Evolutionary conservation across 2,329 filamentous ascomycete genomes (phyloP).

Genomic region (Myriosclerotinia curreyana): DNA sequence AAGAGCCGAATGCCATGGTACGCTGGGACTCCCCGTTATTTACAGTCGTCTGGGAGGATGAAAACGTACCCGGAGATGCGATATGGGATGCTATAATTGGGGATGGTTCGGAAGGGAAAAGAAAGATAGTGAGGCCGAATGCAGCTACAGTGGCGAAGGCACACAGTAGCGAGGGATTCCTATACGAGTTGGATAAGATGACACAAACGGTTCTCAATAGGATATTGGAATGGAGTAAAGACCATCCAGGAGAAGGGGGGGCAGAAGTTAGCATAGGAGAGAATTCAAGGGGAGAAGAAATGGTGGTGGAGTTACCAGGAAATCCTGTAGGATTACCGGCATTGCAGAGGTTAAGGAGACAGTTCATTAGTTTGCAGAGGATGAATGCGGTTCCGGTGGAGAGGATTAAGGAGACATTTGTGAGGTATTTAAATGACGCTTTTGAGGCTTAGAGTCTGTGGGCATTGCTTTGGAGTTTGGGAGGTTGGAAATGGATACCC

Average conservation of each 20-base stretch:
- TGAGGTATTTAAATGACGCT: conserved; percentile 63
- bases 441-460: conserved; percentile 46
- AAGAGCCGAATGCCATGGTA: conserved; percentile 82
- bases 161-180: conserved; percentile 63
- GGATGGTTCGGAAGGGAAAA: conserved; percentile 54
- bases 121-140: conserved; percentile 68
- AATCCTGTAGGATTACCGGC: conserved; percentile 68
- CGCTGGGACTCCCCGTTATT: conserved; percentile 84
- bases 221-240: conserved; percentile 65
- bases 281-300: conserved; percentile 43
- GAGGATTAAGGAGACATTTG: conserved; percentile 61
- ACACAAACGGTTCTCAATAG: conserved; percentile 73
- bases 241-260: conserved; percentile 59
- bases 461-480: conserved; percentile 19
- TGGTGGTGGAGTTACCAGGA: conserved; percentile 62
- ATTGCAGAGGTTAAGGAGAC: conserved; percentile 71
- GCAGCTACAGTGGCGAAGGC: conserved; percentile 69
- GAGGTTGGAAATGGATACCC: conserved; percentile 25
- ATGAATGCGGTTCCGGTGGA: conserved; percentile 57
- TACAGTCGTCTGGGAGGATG: conserved; percentile 73
- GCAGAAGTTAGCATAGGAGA: conserved; percentile 48
- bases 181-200: conserved; percentile 75
- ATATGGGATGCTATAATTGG: conserved; percentile 72
- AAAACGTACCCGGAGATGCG: conserved; percentile 60
- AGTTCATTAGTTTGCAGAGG: conserved; percentile 74